Evolutionary conservation across 441 rosid species (phyloP).

Genomic region (Pelargonium exstipulatum): DNA sequence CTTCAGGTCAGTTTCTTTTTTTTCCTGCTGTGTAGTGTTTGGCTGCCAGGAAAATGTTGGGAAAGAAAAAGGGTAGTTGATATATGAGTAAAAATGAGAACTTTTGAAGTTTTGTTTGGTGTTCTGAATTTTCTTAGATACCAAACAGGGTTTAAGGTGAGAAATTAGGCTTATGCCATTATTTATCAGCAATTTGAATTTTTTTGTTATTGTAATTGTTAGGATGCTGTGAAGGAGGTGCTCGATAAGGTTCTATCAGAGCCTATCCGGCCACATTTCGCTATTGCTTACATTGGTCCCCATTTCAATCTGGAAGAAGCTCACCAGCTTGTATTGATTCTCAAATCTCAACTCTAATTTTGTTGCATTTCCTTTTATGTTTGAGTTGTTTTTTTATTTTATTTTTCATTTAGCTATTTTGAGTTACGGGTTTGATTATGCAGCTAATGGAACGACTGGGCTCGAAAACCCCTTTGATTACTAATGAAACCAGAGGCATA

Average conservation of each 20-base stretch:
- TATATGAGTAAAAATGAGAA: no score
- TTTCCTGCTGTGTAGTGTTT: background rate
- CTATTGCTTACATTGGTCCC: slow-evolving; percentile 34
- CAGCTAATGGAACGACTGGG: slow-evolving; percentile 37
- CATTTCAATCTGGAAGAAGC: slow-evolving; percentile 28
- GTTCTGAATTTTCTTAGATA: background rate
- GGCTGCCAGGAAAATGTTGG: background rate
- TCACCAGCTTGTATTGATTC: slow-evolving; percentile 31
- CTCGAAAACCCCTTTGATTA: slow-evolving; percentile 29
- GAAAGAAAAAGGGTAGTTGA: background rate
- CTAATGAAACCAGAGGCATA: slow-evolving; percentile 37
- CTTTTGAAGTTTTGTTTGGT: background rate
- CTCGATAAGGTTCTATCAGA: slow-evolving; percentile 36
- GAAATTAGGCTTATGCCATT: no score
- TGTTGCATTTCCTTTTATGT: background rate
- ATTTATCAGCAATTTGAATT: no score
- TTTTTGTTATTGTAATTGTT: background rate
- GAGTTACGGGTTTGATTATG: slow-evolving; percentile 9
- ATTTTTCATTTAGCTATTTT: background rate
- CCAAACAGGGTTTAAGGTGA: no score
- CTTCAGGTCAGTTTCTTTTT: slow-evolving; percentile 32
- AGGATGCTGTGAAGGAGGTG: slow-evolving; percentile 49
- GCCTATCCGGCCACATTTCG: slow-evolving; percentile 51
- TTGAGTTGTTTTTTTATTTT: background rate
- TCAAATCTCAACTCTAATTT: background rate